Conservation (phyloP, 768 basidiomycete species). For the Pulveroboletus sp. region DNA sequence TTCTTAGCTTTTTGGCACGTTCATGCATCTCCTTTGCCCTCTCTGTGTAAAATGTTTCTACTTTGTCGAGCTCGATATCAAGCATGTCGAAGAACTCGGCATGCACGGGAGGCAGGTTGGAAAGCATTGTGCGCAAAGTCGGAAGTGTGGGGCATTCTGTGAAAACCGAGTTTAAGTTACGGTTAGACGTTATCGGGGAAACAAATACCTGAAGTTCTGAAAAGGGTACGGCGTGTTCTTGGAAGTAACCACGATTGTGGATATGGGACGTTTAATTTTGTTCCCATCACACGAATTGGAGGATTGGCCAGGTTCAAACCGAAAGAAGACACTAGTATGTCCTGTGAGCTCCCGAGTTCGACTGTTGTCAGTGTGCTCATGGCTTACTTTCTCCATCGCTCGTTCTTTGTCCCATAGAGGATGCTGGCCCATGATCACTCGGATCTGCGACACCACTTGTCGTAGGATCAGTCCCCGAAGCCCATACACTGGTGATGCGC, state of each 20-base stretch:
- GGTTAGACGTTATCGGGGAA: not conserved
- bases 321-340: constrained; percentile 11
- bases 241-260: not conserved
- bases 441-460: not conserved
- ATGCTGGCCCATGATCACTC: not conserved
- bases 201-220: constrained; percentile 11
- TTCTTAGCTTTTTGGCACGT: constrained; percentile 45
- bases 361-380: not conserved
- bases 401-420: not conserved
- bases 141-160: constrained; percentile 22
- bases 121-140: constrained; percentile 45
- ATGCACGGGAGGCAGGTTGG: constrained; percentile 56
- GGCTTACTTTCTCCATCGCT: constrained; percentile 11
- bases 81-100: constrained; percentile 70
- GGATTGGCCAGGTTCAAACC: constrained; percentile 4
- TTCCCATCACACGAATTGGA: constrained; percentile 1
- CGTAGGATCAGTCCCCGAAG: not conserved
- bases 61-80: constrained; percentile 77
- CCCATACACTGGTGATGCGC: not conserved
- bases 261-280: not conserved
- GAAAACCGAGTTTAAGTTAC: not conserved
- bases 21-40: constrained; percentile 59
- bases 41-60: constrained; percentile 76
- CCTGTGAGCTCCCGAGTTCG: not conserved
- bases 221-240: constrained; percentile 1